Percentiles rank a stretch among this genome's conserved stretches.
These are phyloP conservation scores for Fusarium bulbicola DNA, from an alignment of 2,329 filamentous ascomycete genomes.

Conservation along the genomic window DNA sequence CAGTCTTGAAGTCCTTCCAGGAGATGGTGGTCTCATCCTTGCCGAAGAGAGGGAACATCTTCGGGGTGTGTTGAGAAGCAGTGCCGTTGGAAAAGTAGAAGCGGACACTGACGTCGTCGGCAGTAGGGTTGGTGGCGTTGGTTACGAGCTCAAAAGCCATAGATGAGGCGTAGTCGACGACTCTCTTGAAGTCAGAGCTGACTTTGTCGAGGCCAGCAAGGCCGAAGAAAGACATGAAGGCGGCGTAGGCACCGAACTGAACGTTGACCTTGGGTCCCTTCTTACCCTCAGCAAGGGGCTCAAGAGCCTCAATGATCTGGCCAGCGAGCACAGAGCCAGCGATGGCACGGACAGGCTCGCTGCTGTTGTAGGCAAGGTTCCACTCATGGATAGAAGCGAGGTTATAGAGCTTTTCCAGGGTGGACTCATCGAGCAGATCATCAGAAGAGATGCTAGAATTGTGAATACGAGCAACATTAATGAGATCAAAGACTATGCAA, in stretches of 20 bases:
- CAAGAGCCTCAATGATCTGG: constrained; percentile 63
- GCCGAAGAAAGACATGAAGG: constrained; percentile 72
- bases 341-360: constrained; percentile 70
- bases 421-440: constrained; percentile 66
- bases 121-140: constrained; percentile 57
- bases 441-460: constrained; percentile 67
- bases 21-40: constrained; percentile 63
- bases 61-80: constrained; percentile 61
- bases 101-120: constrained; percentile 63
- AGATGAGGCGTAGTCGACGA: constrained; percentile 85
- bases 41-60: constrained; percentile 68
- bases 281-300: constrained; percentile 57
- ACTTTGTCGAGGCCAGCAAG: constrained; percentile 61
- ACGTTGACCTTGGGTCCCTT: constrained; percentile 55
- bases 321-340: constrained; percentile 66
- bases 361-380: constrained; percentile 82
- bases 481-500: constrained; percentile 64
- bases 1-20: constrained; percentile 73
- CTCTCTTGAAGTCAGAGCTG: constrained; percentile 72
- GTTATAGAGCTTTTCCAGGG: constrained; percentile 71
- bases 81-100: constrained; percentile 71
- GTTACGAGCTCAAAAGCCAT: constrained; percentile 81
- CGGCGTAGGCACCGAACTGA: constrained; percentile 69
- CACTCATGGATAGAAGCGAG: constrained; percentile 84
- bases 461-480: constrained; percentile 69